Evolutionary conservation across 2,329 filamentous ascomycete species (phyloP), one percentile per base, ranked within the genome.

Genomic region (Penicillium expansum): DNA sequence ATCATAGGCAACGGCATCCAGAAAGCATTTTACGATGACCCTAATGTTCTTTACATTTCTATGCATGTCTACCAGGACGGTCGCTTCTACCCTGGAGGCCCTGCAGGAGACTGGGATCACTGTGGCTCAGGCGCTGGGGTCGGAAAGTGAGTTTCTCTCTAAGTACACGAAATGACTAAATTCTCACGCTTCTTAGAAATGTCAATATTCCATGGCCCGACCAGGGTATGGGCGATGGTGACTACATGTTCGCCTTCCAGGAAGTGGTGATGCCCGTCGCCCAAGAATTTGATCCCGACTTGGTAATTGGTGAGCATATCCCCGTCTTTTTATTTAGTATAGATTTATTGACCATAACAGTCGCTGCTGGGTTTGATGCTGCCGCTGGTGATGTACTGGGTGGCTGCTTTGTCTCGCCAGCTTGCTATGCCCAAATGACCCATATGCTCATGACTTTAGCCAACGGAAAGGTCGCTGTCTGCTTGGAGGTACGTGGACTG

Each of bases 391-490:
- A 99, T 73, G 88, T 94, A 69, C 83, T 99, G 1, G 94, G 94
- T 49, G 91, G 90, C 32, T 99, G 94, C 72, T 93, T 91, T 69
- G 94, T 99, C 5, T 89, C 92, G 1, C 94, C 94, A 0, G 78
- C 86, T 5, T 96, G 94, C 70, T 99, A 97, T 71, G 91, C 92
- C 14, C 93, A 99, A 70, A 97, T 99, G 94, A 97, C 94, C 16
- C 92, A 97, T 71, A 97, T 97, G 93, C 84, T 99, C 47, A 97
- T 97, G 92, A 92, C 91, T 2, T 81, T 99, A 20, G 93, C 94
- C 0, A 83, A 87, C 43, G 94, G 94, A 29, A 96, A 92, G 70
- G 83, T 99, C 14, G 90, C 91, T 2, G 93, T 97, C 9, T 97
- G 92, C 70, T 81, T 99, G 2, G 94, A 99, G 74, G 79, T 80